Conservation (phyloP, 1,284 basidiomycete genomes). For the Ceratobasidium sp. region DNA sequence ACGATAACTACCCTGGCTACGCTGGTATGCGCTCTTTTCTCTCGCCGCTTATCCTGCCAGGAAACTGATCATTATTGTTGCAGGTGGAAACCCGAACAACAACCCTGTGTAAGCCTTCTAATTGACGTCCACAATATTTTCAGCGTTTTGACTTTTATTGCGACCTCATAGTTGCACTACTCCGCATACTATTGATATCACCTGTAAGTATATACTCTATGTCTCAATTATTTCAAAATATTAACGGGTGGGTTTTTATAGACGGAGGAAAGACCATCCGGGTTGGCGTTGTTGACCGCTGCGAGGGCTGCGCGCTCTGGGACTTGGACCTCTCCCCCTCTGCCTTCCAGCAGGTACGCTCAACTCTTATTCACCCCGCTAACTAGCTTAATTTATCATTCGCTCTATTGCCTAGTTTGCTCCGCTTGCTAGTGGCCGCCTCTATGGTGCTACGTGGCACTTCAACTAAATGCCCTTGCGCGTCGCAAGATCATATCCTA, state of each 20-base stretch:
- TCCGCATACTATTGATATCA: neutral
- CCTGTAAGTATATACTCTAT: neutral
- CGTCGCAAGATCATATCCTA: neutral
- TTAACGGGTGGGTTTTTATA: neutral
- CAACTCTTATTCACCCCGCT: neutral
- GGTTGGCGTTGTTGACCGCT: conserved; percentile 27
- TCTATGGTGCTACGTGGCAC: conserved; percentile 37
- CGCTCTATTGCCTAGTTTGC: neutral
- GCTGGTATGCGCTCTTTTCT: conserved; percentile 17
- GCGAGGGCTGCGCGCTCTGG: conserved; percentile 31
- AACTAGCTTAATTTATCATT: neutral
- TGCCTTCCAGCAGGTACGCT: conserved; percentile 36
- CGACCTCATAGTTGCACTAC: neutral
- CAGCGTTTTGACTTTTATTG: neutral
- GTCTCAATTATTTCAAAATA: neutral
- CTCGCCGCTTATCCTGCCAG: neutral
- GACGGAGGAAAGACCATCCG: conserved; percentile 36
- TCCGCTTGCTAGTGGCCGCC: conserved; percentile 22
- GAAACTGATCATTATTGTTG: neutral
- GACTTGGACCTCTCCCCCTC: conserved; percentile 31
- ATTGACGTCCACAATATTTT: too few species aligned
- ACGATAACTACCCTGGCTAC: conserved; percentile 33
- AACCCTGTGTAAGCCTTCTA: conserved; percentile 26
- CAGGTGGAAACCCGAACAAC: conserved; percentile 36
- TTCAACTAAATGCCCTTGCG: conserved; percentile 1